phyloP scores from a whole-genome alignment of 73 alveolate species.

The Paramecium pentaurelia region DNA sequence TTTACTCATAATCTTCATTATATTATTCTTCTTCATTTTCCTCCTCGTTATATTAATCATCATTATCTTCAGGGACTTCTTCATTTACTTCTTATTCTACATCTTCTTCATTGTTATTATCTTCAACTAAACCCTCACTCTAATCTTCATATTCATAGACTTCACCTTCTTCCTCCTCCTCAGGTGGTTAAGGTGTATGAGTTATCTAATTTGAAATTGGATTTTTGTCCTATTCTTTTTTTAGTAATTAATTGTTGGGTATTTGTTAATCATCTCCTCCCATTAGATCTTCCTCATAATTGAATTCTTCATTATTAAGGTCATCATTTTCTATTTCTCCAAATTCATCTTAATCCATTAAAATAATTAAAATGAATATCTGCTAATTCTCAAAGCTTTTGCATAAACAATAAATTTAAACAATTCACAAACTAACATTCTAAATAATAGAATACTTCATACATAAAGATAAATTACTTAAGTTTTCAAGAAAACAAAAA shows the following conservation, averaged over 20 bases:
- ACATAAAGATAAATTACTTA: background rate
- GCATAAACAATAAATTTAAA: background rate
- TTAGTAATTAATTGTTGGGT: background rate
- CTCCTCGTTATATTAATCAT: background rate
- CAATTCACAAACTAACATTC: background rate
- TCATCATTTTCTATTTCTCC: background rate
- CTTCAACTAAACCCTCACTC: background rate
- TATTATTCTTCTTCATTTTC: background rate
- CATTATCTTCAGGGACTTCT: background rate
- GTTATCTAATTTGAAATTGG: background rate
- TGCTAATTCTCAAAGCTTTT: background rate
- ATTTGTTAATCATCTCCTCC: background rate
- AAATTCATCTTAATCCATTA: background rate
- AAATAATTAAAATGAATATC: slow-evolving; percentile 1
- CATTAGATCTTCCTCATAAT: background rate
- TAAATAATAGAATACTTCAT: background rate
- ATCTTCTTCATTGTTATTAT: background rate
- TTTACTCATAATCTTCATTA: background rate
- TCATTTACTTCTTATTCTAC: background rate
- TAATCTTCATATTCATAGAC: background rate
- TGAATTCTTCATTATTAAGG: background rate
- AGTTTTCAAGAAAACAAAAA: background rate
- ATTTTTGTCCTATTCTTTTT: background rate
- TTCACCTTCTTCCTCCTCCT: background rate
- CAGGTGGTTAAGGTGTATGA: background rate